phyloP scores from a whole-genome alignment of 495 filamentous ascomycete species.

The Penicillium chermesinum region DNA sequence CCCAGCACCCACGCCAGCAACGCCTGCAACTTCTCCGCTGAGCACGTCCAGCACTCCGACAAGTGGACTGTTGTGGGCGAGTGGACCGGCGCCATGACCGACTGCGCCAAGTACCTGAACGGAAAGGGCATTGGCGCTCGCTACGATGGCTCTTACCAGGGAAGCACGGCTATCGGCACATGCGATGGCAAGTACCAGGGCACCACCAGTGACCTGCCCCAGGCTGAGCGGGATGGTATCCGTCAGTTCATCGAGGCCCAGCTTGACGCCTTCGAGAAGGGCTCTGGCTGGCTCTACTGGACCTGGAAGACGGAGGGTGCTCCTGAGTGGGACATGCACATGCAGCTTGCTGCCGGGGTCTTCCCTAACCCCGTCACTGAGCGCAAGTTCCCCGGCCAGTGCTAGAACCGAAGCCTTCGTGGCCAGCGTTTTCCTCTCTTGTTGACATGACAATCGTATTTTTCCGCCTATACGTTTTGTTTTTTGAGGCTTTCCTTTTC shows the following conservation, averaged over 20 bases:
- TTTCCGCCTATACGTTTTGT: not conserved
- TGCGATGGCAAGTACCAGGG: slow-evolving; percentile 57
- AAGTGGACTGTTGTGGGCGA: slow-evolving; percentile 72
- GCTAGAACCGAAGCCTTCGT: slow-evolving; percentile 14
- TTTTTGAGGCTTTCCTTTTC: not conserved
- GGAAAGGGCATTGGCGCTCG: slow-evolving; percentile 63
- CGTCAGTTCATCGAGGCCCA: slow-evolving; percentile 65
- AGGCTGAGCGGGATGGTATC: slow-evolving; percentile 52
- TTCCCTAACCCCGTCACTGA: slow-evolving; percentile 57
- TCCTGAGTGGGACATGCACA: slow-evolving; percentile 83
- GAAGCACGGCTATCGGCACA: slow-evolving; percentile 45
- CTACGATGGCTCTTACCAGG: slow-evolving; percentile 60
- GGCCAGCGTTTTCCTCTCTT: not conserved
- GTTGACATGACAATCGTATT: not conserved
- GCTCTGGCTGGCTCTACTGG: slow-evolving; percentile 75
- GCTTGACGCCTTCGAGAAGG: slow-evolving; percentile 66
- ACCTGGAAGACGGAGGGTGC: slow-evolving; percentile 81
- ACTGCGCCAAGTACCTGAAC: slow-evolving; percentile 70
- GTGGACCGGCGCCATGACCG: slow-evolving; percentile 65
- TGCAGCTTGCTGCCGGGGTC: slow-evolving; percentile 51
- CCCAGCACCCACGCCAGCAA: slow-evolving; percentile 45
- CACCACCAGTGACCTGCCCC: slow-evolving; percentile 46
- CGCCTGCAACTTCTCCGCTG: slow-evolving; percentile 45
- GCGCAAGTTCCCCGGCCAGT: slow-evolving; percentile 46
- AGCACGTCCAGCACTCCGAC: slow-evolving; percentile 50